Evolutionary conservation across 2,329 filamentous ascomycete genomes (phyloP), one percentile per base, ranked within the genome.

Genomic region (Acephala macrosclerotiorum): DNA sequence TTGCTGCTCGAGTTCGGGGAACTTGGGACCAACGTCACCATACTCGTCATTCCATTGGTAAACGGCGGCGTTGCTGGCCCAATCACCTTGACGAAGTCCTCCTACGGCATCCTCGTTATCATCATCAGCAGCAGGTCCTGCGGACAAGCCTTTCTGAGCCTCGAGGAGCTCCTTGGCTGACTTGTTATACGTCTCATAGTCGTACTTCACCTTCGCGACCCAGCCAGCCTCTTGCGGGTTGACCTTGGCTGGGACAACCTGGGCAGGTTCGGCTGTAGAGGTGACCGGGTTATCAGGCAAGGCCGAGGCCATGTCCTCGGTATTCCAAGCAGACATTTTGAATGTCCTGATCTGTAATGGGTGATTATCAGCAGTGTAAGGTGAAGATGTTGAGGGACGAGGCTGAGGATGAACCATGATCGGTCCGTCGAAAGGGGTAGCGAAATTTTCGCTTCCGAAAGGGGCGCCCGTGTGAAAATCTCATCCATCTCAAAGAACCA

Each of bases 1-100:
- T 72, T 90, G 82, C 8, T 84, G 72, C 81, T 98, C 95, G 0
- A 99, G 86, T 57, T 88, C 85, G 0, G 85, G 81, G 61, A 89
- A 85, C 58, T 82, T 82, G 0, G 94, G 94, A 7, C 91, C 95
- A 61, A 99, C 83, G 47, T 98, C 95, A 1, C 95, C 96, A 71
- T 85, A 92, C 2, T 97, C 93, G 12, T 94, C 93, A 20, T 89
- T 84, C 91, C 92, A 98, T 74, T 94, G 87, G 72, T 98, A 98
- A 51, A 91, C 62, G 47, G 71, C 60, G 70, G 74, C 70, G 70
- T 74, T 66, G 40, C 67, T 65, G 60, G 71, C 68, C 73, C 73
- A 76, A 12, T 73, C 72, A 42, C 72, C 70, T 63, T 60, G 56
- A 33, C 20, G 35, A 58, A 75, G 47, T 33, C 70, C 72, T 57